Conservation (phyloP, 768 basidiomycete species). For the Cyathus striatus region DNA sequence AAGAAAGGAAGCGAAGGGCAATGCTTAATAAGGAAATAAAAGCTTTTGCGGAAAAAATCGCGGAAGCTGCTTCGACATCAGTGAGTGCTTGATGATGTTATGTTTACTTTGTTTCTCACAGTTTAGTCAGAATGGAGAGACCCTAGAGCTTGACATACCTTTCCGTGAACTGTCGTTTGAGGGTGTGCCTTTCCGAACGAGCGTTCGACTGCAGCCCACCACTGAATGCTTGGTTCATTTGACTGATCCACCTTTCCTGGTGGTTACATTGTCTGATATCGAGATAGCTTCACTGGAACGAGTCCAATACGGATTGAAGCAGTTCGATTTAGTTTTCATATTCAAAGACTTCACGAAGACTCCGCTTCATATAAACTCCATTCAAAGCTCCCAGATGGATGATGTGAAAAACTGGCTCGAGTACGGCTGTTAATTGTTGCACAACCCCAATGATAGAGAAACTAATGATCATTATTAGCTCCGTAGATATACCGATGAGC, state of each 20-base stretch:
- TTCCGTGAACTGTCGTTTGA: slow-evolving; percentile 97
- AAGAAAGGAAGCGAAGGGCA: slow-evolving; percentile 86
- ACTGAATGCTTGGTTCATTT: slow-evolving; percentile 96
- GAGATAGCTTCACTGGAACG: slow-evolving; percentile 96
- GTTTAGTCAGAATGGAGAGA: slow-evolving; percentile 53
- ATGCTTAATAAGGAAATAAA: slow-evolving; percentile 93
- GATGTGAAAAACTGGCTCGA: slow-evolving; percentile 99
- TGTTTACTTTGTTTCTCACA: slow-evolving; percentile 2
- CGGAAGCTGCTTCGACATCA: slow-evolving; percentile 73
- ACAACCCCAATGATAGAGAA: slow-evolving; percentile 2
- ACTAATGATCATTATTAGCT: slow-evolving; percentile 43
- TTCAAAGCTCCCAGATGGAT: slow-evolving; percentile 85
- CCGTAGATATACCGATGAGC: slow-evolving; percentile 92
- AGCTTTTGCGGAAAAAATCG: slow-evolving; percentile 86
- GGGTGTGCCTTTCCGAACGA: slow-evolving; percentile 94
- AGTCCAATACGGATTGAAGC: slow-evolving; percentile 92
- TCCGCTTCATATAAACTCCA: slow-evolving; percentile 95
- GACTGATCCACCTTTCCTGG: slow-evolving; percentile 92
- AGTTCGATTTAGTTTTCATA: slow-evolving; percentile 96
- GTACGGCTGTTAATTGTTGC: slow-evolving; percentile 43
- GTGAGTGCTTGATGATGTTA: slow-evolving; percentile 36
- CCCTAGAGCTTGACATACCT: slow-evolving; percentile 91
- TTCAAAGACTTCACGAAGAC: slow-evolving; percentile 93
- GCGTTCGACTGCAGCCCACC: slow-evolving; percentile 91
- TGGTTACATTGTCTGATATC: slow-evolving; percentile 90